Evolutionary conservation across 2,329 filamentous ascomycete species (phyloP).

Genomic region (Phyllosticta citriasiana): DNA sequence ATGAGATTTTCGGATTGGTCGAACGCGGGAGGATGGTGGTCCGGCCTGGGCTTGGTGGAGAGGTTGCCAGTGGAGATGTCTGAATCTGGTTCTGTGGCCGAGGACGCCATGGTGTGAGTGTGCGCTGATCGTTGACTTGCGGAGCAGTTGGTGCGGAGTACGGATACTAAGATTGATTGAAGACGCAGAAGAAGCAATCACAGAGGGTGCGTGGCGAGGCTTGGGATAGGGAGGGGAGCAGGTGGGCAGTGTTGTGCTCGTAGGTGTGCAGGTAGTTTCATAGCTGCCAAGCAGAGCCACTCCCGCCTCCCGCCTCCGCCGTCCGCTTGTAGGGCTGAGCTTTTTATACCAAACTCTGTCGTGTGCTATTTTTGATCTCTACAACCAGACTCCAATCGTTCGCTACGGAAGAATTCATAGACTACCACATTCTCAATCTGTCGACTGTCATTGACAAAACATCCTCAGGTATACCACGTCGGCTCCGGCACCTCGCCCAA

Average conservation of each 20-base stretch:
- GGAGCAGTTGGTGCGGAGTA: neutral
- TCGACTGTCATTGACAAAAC: no score
- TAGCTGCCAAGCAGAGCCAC: neutral
- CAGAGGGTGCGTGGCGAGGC: neutral
- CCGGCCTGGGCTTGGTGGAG: neutral
- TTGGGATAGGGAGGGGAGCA: neutral
- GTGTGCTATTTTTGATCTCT: neutral
- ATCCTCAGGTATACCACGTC: slow-evolving; percentile 49
- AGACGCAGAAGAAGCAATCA: neutral
- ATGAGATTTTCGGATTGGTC: neutral
- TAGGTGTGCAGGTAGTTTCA: neutral
- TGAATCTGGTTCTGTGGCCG: neutral
- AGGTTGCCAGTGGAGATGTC: neutral
- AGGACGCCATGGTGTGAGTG: neutral
- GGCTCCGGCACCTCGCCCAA: slow-evolving; percentile 47
- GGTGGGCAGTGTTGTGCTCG: neutral
- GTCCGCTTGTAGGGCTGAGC: neutral
- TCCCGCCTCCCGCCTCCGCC: neutral
- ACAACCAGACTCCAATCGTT: no score
- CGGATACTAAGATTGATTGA: neutral
- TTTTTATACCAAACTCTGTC: neutral
- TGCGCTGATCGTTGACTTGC: neutral
- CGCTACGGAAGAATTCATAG: no score
- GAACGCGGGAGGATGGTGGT: neutral
- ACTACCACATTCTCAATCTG: neutral